Conservation (phyloP, 768 basidiomycete genomes). For the Lentinus brumalis region DNA sequence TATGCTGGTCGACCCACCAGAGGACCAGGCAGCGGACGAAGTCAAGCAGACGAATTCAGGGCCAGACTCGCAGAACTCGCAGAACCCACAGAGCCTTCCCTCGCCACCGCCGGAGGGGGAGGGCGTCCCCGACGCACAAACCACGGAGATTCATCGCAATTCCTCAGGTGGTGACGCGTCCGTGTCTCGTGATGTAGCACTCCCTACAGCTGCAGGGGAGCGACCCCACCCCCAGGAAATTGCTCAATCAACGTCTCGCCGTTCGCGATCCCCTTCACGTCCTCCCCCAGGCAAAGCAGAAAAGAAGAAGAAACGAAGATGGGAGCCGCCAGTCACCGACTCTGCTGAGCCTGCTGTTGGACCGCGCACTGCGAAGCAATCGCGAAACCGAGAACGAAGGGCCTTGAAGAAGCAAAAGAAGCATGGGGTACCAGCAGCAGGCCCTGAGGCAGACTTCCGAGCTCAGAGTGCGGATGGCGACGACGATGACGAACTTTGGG, state of each 20-base stretch:
- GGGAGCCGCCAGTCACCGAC: background rate
- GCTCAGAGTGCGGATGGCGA: background rate
- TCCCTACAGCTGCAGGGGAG: background rate
- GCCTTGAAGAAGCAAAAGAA: background rate
- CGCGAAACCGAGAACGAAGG: background rate
- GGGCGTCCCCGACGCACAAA: background rate
- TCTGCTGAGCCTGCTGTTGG: background rate
- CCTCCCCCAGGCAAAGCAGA: background rate
- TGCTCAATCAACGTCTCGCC: too few relatives aligned
- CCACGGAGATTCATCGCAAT: background rate
- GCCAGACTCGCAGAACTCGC: background rate
- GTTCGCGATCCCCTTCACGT: too few relatives aligned
- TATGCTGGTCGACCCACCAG: background rate
- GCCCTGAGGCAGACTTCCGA: background rate
- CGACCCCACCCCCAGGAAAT: background rate
- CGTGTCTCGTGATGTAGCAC: background rate
- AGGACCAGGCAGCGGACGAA: background rate
- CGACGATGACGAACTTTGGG: slow-evolving; percentile 14
- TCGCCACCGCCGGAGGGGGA: slow-evolving; percentile 8
- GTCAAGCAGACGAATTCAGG: background rate
- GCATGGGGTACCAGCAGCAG: background rate
- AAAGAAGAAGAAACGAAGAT: background rate
- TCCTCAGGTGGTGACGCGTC: background rate
- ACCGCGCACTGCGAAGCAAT: background rate
- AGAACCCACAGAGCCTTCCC: slow-evolving; percentile 13